These are phyloP conservation scores for Phaeolepiota aurea DNA, from an alignment of 768 basidiomycete species.

Conservation along the genomic window DNA sequence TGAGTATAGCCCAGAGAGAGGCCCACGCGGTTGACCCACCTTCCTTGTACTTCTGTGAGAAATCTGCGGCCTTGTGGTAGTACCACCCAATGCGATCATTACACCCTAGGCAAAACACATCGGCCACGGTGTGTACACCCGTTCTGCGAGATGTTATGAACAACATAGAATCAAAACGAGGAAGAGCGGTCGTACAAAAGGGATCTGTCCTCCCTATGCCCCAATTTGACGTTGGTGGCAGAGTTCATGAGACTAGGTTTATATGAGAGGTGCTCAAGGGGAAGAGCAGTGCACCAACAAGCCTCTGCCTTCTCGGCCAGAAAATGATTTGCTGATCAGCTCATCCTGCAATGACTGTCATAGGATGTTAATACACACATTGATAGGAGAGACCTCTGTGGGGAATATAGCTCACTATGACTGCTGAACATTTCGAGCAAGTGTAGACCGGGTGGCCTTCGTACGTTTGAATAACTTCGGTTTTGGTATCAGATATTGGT, in stretches of 20 bases:
- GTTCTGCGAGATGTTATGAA: conserved; percentile 37
- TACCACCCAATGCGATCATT: conserved; percentile 76
- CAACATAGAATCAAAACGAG: neutral
- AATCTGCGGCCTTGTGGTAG: conserved; percentile 72
- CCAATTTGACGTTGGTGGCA: conserved; percentile 67
- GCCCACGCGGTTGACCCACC: conserved; percentile 27
- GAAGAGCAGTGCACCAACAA: conserved; percentile 40
- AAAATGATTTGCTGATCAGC: conserved; percentile 78
- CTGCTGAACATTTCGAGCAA: conserved; percentile 62
- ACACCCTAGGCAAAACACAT: conserved; percentile 74
- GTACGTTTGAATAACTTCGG: conserved; percentile 55
- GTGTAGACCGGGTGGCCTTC: conserved; percentile 60
- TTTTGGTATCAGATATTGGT: conserved; percentile 33
- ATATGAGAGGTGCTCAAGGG: neutral
- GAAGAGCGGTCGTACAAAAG: conserved; percentile 55
- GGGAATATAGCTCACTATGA: conserved; percentile 42
- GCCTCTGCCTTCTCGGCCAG: conserved; percentile 75
- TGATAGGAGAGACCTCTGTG: too few relatives aligned
- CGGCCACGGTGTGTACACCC: conserved; percentile 75
- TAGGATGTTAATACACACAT: conserved; percentile 1
- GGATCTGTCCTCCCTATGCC: conserved; percentile 64
- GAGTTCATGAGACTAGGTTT: conserved; percentile 67
- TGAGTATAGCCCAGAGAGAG: neutral
- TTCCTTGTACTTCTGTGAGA: conserved; percentile 81
- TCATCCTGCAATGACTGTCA: conserved; percentile 62